Evolutionary conservation across 2,329 filamentous ascomycete genomes (phyloP).

Genomic region (Clonostachys byssicola): DNA sequence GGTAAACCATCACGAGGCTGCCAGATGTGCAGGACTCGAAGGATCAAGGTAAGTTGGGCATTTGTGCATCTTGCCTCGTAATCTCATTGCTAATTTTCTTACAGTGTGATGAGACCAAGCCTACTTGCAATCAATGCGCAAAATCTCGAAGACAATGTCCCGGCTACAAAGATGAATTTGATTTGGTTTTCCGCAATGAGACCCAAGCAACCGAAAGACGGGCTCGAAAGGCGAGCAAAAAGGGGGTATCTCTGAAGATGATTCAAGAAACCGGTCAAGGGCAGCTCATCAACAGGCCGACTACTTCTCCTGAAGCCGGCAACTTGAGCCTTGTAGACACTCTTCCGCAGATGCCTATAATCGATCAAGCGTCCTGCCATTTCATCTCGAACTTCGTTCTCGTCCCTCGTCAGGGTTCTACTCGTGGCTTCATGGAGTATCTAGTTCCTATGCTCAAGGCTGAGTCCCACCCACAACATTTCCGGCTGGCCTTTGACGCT

Average conservation of each 20-base stretch:
- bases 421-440: conserved; percentile 55
- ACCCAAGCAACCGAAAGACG: conserved; percentile 63
- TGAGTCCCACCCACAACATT: conserved; percentile 36
- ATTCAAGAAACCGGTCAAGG: conserved; percentile 7
- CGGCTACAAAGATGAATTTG: conserved; percentile 68
- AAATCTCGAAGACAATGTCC: conserved; percentile 62
- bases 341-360: conserved; percentile 37
- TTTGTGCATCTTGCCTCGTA: neutral
- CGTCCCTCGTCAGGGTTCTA: conserved; percentile 42
- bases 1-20: conserved; percentile 66
- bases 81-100: neutral
- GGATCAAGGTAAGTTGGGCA: conserved; percentile 58
- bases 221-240: conserved; percentile 51
- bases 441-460: conserved; percentile 49
- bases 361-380: conserved; percentile 53
- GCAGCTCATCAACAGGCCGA: neutral
- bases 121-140: conserved; percentile 60
- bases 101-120: conserved; percentile 65
- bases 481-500: conserved; percentile 54
- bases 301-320: neutral
- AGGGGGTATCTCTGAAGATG: conserved; percentile 30
- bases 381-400: conserved; percentile 60
- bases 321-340: neutral
- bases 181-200: conserved; percentile 69
- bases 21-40: conserved; percentile 68